phyloP scores from a whole-genome alignment of 192 early-diverging fungal genomes.

The Rhizophagus prolifer region DNA sequence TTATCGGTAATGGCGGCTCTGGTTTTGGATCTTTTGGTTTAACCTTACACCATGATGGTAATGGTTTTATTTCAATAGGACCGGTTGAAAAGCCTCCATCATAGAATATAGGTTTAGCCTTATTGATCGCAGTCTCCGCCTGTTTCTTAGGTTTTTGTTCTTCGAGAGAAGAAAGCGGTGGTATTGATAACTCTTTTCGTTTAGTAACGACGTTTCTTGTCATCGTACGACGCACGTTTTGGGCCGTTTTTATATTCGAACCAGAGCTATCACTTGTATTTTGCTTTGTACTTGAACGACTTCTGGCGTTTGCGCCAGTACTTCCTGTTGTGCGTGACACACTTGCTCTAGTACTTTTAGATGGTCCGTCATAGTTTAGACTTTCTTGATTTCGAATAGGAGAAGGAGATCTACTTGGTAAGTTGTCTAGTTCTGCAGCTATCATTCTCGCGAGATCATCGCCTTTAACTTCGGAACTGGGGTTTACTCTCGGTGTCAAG shows the following conservation, averaged over 20 bases:
- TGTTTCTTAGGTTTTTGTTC: background rate
- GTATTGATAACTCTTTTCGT: background rate
- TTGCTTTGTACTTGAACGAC: too few species aligned
- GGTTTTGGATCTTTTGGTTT: background rate
- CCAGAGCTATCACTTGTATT: too few species aligned
- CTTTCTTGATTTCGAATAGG: background rate
- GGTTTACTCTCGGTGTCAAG: too few species aligned
- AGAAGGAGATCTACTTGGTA: background rate
- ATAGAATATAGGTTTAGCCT: background rate
- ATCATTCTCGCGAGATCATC: background rate
- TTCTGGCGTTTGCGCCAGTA: too few species aligned
- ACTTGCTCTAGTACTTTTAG: background rate
- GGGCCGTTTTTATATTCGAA: too few species aligned
- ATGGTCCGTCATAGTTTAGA: background rate
- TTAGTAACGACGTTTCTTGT: background rate
- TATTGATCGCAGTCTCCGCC: background rate
- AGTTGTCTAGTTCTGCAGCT: background rate
- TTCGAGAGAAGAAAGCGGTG: background rate
- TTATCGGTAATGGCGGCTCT: background rate
- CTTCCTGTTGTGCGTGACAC: too few species aligned
- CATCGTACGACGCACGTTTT: background rate
- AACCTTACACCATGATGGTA: background rate
- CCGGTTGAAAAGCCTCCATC: background rate
- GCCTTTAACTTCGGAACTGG: background rate
- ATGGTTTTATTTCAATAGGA: background rate